Percentiles rank a stretch among this genome's conserved stretches.
phyloP scores from a whole-genome alignment of 345 rosid genomes.

The Mercurialis annua region DNA sequence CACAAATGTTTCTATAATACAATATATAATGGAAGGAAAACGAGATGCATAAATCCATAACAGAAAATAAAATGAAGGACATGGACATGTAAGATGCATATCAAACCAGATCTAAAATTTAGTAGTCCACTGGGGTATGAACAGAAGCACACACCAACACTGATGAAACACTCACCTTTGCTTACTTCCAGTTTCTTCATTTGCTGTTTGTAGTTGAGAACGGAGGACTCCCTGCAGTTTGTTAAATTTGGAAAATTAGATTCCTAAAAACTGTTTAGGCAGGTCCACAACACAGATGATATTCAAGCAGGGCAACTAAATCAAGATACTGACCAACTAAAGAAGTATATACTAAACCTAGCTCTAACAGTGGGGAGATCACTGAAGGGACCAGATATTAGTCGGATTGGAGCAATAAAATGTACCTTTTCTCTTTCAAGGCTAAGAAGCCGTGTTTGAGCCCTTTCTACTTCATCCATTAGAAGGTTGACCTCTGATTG shows the following conservation, averaged over 20 bases:
- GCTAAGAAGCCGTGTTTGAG: constrained; percentile 89
- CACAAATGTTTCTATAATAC: constrained; percentile 7
- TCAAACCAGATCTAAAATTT: neutral
- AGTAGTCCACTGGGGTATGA: neutral
- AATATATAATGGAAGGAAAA: neutral
- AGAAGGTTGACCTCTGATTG: constrained; percentile 89
- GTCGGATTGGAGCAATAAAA: neutral
- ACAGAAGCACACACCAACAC: neutral
- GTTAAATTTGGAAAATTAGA: neutral
- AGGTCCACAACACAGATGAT: constrained; percentile 1
- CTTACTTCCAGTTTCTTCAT: constrained; percentile 71
- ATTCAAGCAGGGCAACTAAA: neutral
- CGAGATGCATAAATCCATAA: neutral
- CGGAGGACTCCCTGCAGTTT: constrained; percentile 71
- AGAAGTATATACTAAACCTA: neutral
- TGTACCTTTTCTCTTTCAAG: constrained; percentile 95
- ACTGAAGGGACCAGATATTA: neutral
- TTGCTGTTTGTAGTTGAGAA: constrained; percentile 79
- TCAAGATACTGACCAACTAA: neutral
- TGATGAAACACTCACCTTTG: constrained; percentile 46
- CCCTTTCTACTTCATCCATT: constrained; percentile 99
- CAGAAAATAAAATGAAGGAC: neutral
- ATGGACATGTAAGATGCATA: constrained; percentile 1
- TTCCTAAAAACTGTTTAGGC: neutral
- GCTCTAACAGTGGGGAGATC: neutral